These are phyloP conservation scores for Leccinum truebloodii DNA, from an alignment of 768 basidiomycete species.

Conservation along the genomic window DNA sequence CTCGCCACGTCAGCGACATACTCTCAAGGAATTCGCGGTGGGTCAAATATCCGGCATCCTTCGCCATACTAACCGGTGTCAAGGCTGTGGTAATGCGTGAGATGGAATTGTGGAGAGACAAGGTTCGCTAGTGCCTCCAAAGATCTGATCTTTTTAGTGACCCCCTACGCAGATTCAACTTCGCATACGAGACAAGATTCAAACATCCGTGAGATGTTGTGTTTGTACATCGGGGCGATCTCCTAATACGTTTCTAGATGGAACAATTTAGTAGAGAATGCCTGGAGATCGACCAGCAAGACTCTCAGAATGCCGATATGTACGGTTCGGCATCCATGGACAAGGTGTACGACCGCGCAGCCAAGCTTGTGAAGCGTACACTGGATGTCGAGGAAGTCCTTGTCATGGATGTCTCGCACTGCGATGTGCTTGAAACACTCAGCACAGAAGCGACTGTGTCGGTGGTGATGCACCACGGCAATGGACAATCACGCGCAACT, in stretches of 20 bases:
- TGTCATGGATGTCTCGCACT: constrained; percentile 90
- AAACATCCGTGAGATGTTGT: constrained; percentile 65
- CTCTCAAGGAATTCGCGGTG: constrained; percentile 89
- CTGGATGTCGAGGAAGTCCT: constrained; percentile 91
- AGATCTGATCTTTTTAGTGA: background rate
- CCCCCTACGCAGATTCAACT: constrained; percentile 67
- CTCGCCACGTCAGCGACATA: constrained; percentile 84
- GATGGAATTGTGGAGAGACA: constrained; percentile 94
- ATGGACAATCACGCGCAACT: constrained; percentile 52
- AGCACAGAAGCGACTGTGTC: constrained; percentile 60
- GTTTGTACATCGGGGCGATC: background rate
- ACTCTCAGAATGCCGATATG: constrained; percentile 26
- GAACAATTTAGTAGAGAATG: constrained; percentile 95
- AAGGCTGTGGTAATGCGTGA: constrained; percentile 89
- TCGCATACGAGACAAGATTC: constrained; percentile 86
- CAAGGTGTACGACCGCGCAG: constrained; percentile 86
- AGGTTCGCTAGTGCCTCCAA: constrained; percentile 44
- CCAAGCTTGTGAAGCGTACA: constrained; percentile 84
- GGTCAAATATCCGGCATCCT: constrained; percentile 13
- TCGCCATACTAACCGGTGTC: constrained; percentile 7
- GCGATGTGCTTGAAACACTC: constrained; percentile 79
- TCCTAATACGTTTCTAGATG: constrained; percentile 55
- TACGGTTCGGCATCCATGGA: constrained; percentile 62
- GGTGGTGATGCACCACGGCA: constrained; percentile 70
- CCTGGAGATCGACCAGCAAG: constrained; percentile 76